These are phyloP conservation scores for Candida xiaguanensis DNA, from an alignment of 805 yeast species.

Conservation along the genomic window DNA sequence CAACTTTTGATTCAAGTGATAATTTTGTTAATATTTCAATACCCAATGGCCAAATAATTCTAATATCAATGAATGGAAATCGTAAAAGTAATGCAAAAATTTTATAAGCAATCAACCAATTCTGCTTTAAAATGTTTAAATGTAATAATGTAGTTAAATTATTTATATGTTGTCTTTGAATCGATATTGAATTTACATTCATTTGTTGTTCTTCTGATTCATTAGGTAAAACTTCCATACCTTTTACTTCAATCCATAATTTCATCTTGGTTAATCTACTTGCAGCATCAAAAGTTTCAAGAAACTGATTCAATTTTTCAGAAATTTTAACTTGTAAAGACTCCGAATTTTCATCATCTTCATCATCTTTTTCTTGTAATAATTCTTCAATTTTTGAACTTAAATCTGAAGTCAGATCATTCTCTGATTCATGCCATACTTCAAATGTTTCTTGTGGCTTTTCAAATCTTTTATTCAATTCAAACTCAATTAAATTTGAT, in stretches of 20 bases:
- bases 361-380: slow-evolving; percentile 4
- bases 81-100: slow-evolving; percentile 49
- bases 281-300: slow-evolving; percentile 18
- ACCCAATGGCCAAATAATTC: slow-evolving; percentile 63
- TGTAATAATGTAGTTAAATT: slow-evolving; percentile 47
- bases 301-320: slow-evolving; percentile 12
- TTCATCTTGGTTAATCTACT: slow-evolving; percentile 16
- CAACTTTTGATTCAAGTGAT: slow-evolving; percentile 16
- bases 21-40: slow-evolving; percentile 43
- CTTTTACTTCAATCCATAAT: slow-evolving; percentile 18
- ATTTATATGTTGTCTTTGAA: slow-evolving; percentile 23
- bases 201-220: not conserved
- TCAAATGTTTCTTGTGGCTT: slow-evolving; percentile 34
- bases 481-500: slow-evolving; percentile 21
- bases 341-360: slow-evolving; percentile 3
- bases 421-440: slow-evolving; percentile 24
- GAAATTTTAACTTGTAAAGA: slow-evolving; percentile 3
- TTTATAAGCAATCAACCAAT: slow-evolving; percentile 57
- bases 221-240: slow-evolving; percentile 18
- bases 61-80: slow-evolving; percentile 47
- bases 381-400: not conserved
- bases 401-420: not conserved
- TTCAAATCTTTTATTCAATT: slow-evolving; percentile 19
- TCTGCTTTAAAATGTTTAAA: slow-evolving; percentile 39
- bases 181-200: slow-evolving; percentile 2